These are phyloP conservation scores for Erysiphe pisi DNA, from an alignment of 2,329 filamentous ascomycete genomes.

Conservation along the genomic window DNA sequence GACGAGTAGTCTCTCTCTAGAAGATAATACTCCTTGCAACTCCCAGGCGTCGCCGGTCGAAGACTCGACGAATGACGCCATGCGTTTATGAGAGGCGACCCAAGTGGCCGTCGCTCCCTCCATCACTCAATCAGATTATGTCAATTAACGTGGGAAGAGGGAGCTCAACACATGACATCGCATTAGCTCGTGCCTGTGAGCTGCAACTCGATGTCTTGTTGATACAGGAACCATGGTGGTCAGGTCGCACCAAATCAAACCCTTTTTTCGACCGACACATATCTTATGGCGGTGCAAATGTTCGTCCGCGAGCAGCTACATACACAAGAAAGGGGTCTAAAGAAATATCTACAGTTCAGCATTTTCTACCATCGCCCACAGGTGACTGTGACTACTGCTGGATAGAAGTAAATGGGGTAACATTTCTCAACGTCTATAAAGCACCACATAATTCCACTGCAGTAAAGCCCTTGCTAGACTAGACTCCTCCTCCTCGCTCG, in stretches of 20 bases:
- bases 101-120: background rate
- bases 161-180: background rate
- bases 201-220: background rate
- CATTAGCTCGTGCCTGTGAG: background rate
- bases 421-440: too few species aligned
- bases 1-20: too few species aligned
- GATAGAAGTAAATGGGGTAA: background rate
- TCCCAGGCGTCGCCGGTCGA: background rate
- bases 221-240: background rate
- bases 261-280: background rate
- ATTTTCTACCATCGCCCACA: background rate
- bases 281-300: background rate
- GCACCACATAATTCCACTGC: too few species aligned
- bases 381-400: background rate
- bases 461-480: too few species aligned
- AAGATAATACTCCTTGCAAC: background rate
- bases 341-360: background rate
- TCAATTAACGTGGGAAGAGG: background rate
- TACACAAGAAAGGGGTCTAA: too few species aligned
- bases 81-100: too few species aligned
- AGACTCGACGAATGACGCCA: background rate
- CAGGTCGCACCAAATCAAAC: background rate
- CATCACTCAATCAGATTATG: background rate
- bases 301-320: background rate
- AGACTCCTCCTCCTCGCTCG: background rate